Base-by-base conservation (phyloP, 306 rosid genomes). In the Herpetospermum pedunculosum region DNA sequence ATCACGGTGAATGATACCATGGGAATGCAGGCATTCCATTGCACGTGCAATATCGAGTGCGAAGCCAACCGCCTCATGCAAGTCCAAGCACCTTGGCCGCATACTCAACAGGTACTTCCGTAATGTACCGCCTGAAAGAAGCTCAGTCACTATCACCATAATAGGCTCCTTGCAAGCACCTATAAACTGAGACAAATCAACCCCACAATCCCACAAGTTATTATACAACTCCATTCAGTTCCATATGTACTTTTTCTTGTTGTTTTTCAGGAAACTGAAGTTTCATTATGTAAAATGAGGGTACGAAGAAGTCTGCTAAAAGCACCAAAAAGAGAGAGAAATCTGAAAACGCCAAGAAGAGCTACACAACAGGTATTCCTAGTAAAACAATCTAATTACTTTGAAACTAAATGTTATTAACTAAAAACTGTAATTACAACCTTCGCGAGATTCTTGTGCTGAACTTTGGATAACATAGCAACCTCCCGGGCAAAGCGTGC, bases 391-490 rank as follows among this genome's bases (percentile, higher is more conserved):
- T 14, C 67, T 34, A 35, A n/a, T 8, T 18, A 14, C 40, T 65
- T 14, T 5, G 29, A n/a, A 65, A 40, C 23, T 11, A 40, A 38
- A 65, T 55, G 34, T 65, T 75, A 75, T 26, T 1, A 11, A 6
- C 21, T 32, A 43, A 23, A 19, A 19, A 13, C n/a, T 52, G 47
- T 44, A 40, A 1, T 54, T 62, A 77, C 80, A 81, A 93, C 98
- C 97, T 90, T 87, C 73, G 88, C 96, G 68, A 94, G 87, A 85
- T 94, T 91, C 70, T 86, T 89, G 87, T 94, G 98, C 47, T 89
- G 96, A 81, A 94, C 98, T 86, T 74, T 91, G 14, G 97, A 87
- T 68, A 91, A 54, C 98, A 94, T 91, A 3, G 90, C 87, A 81
- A 91, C 92, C 78, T 94, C 98, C 75, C 97, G 85, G 4, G 72